Conservation (phyloP, 768 basidiomycete genomes). For the Chlorophyllum brunneum region DNA sequence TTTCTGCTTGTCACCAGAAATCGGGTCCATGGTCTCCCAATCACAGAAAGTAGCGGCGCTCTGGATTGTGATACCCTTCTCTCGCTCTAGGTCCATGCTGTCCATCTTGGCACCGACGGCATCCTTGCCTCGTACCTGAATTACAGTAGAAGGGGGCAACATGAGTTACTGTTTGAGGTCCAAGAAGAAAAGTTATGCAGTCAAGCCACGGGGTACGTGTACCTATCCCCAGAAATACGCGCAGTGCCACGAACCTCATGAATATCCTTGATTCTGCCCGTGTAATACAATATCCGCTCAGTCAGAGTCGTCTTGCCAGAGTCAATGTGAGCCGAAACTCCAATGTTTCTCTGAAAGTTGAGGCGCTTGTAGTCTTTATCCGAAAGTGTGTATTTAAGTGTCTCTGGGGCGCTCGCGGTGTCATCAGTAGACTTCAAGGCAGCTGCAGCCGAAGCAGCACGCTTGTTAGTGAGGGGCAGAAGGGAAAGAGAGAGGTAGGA, state of each 20-base stretch:
- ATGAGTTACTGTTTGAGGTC: background rate
- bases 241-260: conserved; percentile 71
- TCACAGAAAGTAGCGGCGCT: conserved; percentile 98
- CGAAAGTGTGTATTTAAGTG: conserved; percentile 43
- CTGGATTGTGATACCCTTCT: conserved; percentile 99
- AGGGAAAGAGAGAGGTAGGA: background rate
- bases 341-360: conserved; percentile 86
- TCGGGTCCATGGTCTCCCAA: conserved; percentile 74
- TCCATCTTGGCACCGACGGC: conserved; percentile 99
- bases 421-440: conserved; percentile 30
- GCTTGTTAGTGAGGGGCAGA: conserved; percentile 17
- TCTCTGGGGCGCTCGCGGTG: conserved; percentile 18
- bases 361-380: conserved; percentile 66
- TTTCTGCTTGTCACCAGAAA: conserved; percentile 62
- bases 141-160: background rate
- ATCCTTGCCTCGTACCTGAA: conserved; percentile 87
- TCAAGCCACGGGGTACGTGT: background rate
- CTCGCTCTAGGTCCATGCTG: conserved; percentile 97
- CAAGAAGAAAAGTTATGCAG: too few species aligned
- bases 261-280: conserved; percentile 91
- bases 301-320: conserved; percentile 98
- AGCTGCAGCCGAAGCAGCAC: conserved; percentile 42
- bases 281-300: conserved; percentile 94
- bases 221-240: background rate
- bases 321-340: conserved; percentile 93